These are phyloP conservation scores for Dipodascus geniculatus DNA, from an alignment of 805 yeast genomes.

Conservation along the genomic window DNA sequence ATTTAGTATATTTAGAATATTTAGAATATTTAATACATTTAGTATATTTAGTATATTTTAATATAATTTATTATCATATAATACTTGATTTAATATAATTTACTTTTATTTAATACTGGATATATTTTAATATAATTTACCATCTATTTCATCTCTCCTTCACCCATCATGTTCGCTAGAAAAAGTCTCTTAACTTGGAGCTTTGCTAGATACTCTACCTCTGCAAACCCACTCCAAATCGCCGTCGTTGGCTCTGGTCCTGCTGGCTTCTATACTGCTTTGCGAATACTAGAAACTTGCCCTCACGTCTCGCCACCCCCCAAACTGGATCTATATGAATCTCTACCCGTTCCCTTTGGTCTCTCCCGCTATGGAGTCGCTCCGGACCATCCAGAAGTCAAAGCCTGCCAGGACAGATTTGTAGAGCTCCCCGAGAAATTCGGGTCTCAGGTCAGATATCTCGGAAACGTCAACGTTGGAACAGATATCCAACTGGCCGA, in stretches of 20 bases:
- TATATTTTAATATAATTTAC: no score
- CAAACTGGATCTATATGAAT: constrained; percentile 67
- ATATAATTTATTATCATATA: no score
- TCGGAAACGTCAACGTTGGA: constrained; percentile 68
- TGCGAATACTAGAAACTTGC: constrained; percentile 47
- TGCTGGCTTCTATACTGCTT: constrained; percentile 86
- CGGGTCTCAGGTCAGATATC: constrained; percentile 29
- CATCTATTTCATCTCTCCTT: no score
- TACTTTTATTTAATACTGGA: no score
- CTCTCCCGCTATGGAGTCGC: constrained; percentile 93
- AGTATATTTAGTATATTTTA: no score
- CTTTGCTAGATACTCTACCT: not conserved
- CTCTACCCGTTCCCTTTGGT: constrained; percentile 84
- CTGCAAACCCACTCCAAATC: constrained; percentile 22
- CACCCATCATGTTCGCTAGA: no score
- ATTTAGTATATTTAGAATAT: no score
- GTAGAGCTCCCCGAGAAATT: constrained; percentile 36
- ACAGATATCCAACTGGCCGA: constrained; percentile 40
- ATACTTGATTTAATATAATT: no score
- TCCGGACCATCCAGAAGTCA: constrained; percentile 97
- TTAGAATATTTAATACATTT: no score
- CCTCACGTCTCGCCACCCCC: constrained; percentile 19
- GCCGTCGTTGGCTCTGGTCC: constrained; percentile 96
- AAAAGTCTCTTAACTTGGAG: not conserved
- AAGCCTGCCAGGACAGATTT: constrained; percentile 58